Evolutionary conservation across 176 grass and related monocot species (phyloP), one percentile per base, ranked within the genome.

Genomic region (Oryza australiensis): DNA sequence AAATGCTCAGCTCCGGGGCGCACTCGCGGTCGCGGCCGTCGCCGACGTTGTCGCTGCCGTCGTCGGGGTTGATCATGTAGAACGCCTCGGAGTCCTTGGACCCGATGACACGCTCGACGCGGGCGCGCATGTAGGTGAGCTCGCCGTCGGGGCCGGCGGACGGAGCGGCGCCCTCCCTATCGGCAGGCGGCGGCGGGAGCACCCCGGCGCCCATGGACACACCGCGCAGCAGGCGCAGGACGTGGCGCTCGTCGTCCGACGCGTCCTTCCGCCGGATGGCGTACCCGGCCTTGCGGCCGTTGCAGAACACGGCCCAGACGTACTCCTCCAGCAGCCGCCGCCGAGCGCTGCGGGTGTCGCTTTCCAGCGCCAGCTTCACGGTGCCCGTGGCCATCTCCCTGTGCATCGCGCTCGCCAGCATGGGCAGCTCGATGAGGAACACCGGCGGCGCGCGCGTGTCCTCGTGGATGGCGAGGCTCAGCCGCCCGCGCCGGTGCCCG

Each of bases 181-280:
- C 89, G 72, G 79, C 92, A 22, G 85, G 87, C 22, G 87, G 75
- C 24, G 79, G 82, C 65, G 94, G 92, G 37, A 97, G 73, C 62
- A 97, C 94, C 3, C 94, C 94, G 13, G 92, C 92, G 70, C 94
- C 94, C 92, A 97, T 97, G 26, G 94, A 97, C 70, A 97, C 90
- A 12, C 94, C 92, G 26, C 92, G 83, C 7, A 97, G 92, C 33
- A 94, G 78, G 28, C 91, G 88, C 55, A 97, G 68, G 38, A 97
- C 94, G 63, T 94, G 82, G 5, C 85, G 67, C 70, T 97, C 94
- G 46, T 88, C 92, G 57, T 97, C 92, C 62, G 88, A 92, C 33
- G 78, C 77, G 63, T 94, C 81, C 86, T 94, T 97, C 34, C 92
- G 80, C 5, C 94, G 81, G 82, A 97, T 97, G 66, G 89, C 83